Evolutionary conservation across 768 basidiomycete species (phyloP).

Genomic region (Fomitopsis pulvina): DNA sequence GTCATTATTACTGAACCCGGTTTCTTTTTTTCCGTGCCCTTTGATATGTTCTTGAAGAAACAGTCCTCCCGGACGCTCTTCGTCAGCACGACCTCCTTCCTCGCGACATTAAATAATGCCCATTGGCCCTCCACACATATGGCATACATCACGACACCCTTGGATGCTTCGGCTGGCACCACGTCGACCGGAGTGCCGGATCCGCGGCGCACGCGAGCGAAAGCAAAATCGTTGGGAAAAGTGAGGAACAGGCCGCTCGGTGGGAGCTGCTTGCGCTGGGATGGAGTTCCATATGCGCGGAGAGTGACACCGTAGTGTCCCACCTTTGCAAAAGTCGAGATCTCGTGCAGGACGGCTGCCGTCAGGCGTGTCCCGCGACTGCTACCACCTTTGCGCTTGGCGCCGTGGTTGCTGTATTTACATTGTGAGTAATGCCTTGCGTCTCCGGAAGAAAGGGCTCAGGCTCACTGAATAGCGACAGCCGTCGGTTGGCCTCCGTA

Average conservation of each 20-base stretch:
- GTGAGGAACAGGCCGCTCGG: not conserved
- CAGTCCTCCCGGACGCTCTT: not conserved
- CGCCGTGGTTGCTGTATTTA: not conserved
- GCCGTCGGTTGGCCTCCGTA: not conserved
- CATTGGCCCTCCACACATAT: not conserved
- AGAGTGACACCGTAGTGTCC: not conserved
- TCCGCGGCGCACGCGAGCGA: not conserved
- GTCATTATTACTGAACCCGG: not conserved
- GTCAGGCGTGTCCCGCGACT: slow-evolving; percentile 1
- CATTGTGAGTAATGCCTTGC: not conserved
- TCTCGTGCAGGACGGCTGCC: not conserved
- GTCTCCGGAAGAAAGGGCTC: too few species aligned
- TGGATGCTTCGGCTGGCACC: not conserved
- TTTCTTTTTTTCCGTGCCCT: not conserved
- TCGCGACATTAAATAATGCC: not conserved
- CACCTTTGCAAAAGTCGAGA: not conserved
- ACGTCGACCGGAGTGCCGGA: slow-evolving; percentile 1
- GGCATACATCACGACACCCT: not conserved
- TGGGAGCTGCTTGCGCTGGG: not conserved
- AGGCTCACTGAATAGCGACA: not conserved
- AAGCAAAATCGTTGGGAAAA: not conserved
- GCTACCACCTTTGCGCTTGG: not conserved
- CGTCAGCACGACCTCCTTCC: not conserved
- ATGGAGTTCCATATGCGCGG: not conserved
- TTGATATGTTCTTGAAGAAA: not conserved